phyloP scores from a whole-genome alignment of 164 flowering plant species.

The Piper longum region DNA sequence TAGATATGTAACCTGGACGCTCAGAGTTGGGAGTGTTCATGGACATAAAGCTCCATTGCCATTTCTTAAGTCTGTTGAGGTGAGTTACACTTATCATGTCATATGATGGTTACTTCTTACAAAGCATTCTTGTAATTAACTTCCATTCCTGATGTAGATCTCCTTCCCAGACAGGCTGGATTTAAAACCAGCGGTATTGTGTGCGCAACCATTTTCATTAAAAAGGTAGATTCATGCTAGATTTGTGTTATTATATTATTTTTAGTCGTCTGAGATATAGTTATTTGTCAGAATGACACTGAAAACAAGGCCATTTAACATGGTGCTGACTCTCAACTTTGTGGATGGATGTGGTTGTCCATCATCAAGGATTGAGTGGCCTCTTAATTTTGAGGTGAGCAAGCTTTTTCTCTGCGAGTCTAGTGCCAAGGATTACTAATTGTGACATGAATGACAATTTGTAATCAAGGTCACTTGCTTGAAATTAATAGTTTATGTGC shows the following conservation, averaged over 20 bases:
- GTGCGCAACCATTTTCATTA: conserved; percentile 42
- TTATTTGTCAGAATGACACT: conserved; percentile 45
- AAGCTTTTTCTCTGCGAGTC: neutral
- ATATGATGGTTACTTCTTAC: neutral
- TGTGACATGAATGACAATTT: neutral
- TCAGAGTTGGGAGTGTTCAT: conserved; percentile 64
- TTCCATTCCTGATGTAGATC: conserved; percentile 25
- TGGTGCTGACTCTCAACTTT: conserved; percentile 55
- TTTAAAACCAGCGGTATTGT: conserved; percentile 38
- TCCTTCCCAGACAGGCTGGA: conserved; percentile 45
- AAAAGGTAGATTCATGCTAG: conserved; percentile 20
- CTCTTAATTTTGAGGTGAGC: conserved; percentile 69
- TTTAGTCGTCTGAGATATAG: neutral
- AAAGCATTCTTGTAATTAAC: neutral
- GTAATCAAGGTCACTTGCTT: neutral
- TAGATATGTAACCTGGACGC: conserved; percentile 61
- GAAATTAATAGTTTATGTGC: too few relatives aligned
- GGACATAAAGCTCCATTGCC: conserved; percentile 69
- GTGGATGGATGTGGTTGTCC: conserved; percentile 69
- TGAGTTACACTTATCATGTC: conserved; percentile 8
- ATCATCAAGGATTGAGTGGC: conserved; percentile 33
- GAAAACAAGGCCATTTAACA: conserved; percentile 36
- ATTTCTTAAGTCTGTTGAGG: conserved; percentile 77
- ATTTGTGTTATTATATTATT: neutral
- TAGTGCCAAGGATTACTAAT: neutral